Evolutionary conservation across 1,139 yeast genomes (phyloP), one percentile per base, ranked within the genome.

Genomic region (Protomyces macrosporus): DNA sequence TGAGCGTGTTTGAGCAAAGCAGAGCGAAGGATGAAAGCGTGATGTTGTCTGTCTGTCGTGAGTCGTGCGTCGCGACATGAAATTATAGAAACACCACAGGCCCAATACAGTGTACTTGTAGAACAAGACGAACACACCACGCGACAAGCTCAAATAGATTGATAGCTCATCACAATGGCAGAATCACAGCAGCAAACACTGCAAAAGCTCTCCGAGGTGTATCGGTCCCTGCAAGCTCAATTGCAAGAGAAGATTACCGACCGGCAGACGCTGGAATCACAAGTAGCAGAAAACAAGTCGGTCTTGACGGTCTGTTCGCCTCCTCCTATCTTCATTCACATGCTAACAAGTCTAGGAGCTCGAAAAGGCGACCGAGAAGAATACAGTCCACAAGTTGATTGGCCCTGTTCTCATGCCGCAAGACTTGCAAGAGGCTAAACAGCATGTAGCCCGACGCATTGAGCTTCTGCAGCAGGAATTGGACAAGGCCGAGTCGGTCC

Each of bases 381-480:
- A 95, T 16, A 88, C 87, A 70, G 86, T 93, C 45, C 93, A 84
- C 77, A 93, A 93, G 75, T 81, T 91, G 69, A 88, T 93, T 30
- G 98, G 98, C 0, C 96, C 97, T 9, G 90, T 91, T 6, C 79
- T 93, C 67, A 79, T 93, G 67, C 97, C 97, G 1, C 97, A 91
- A 72, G 96, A 90, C 64, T 83, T 82, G 68, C 74, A 74, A 12
- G 98, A 93, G 74, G 96, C 98, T 42, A 83, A 84, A 69, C 71
- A 82, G 71, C 93, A 91, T 72, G 97, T 93, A 45, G 82, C 80
- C 39, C 93, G 91, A 75, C 86, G 98, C 74, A 81, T 93, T 58
- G 97, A 90, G 74, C 93, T 89, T 71, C 93, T 93, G 63, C 79
- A 82, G 68, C 79, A 79, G 42, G 98, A 93, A 75, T 88, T 93